Base-by-base conservation (phyloP, 225 moss, liverwort and hornwort species). In the Polytrichum formosum region DNA sequence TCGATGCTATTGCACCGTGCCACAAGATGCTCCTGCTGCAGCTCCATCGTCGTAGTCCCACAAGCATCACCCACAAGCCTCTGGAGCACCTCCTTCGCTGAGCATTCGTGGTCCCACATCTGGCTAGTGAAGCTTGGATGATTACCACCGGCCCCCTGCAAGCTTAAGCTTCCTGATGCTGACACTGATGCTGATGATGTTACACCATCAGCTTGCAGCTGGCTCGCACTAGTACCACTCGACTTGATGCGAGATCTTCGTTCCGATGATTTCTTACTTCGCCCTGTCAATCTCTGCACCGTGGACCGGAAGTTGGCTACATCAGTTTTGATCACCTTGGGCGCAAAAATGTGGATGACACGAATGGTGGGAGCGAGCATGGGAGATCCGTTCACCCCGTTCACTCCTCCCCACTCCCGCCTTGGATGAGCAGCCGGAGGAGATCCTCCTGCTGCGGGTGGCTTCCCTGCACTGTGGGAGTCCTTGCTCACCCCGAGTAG, bases 321-420 rank as follows among this genome's bases (percentile, higher is more conserved):
- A 65, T 91, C 90, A 33, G 85, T 88, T 66, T 91, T 78, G 79
- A 88, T 88, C 27, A 91, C 81, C 74, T 86, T 88, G 1, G 91
- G 88, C 21, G 91, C 81, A 69, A 85, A 88, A 70, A 88, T 88
- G 81, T 91, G 91, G 71, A 88, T 85, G 53, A 91, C 88, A 17
- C 85, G 82, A 33, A 91, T 80, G 9, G 73, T 84, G 6, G 80
- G 80, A 1, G 78, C 64, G 27, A 56, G 77, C 69, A 65, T 53
- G 69, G 28, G 19, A 19, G 69, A 23, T 46, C 46, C 46, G 46
- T 46, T 46, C 64, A 28, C 17, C 2, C 65, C 7, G 18, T 27
- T 29, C 28, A 53, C 67, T n/a, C 54, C 20, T 35, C 23, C 61
- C 67, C 67, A 68, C 31, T 63, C 72, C 33, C 62, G 53, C 20